Base-by-base conservation (phyloP, 345 rosid species). In the Salix caprea region DNA sequence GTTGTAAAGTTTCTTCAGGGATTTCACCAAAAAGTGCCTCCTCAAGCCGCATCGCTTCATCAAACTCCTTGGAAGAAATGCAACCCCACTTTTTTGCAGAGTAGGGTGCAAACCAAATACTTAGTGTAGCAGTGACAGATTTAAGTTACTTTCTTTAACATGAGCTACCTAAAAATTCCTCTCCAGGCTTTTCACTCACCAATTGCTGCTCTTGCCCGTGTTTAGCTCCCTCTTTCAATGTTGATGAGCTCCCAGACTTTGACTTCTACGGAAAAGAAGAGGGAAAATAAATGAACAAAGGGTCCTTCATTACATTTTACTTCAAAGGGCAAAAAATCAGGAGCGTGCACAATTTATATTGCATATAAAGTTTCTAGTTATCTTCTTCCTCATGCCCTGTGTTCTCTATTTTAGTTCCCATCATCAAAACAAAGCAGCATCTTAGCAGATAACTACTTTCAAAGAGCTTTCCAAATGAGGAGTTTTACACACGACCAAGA, bases 41-140 rank as follows among this genome's bases (percentile, higher is more conserved):
- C 86, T 91, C 97, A 72, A 91, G 83, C 85, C 85, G 79, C 65
- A 88, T 76, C 44, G 94, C 94, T 76, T 90, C 91, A 8, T 89
- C 86, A 80, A 87, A 89, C 81, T 91, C 94, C 77, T 84, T 83
- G 65, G 90, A 54, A 75, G 92, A 91, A 79, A 91, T 82, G 77
- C 82, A 88, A 79, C 87, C 88, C 92, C 87, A 90, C 97, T 91
- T 82, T 62, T 72, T 66, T 58, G 62, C 70, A 75, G 75, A 76
- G 3, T 26, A 74, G 40, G 77, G 21, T 71, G 44, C 9, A 75
- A 65, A 32, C 23, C 61, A 61, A 39, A 42, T 13, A 23, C 66
- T 75, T 62, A 65, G 77, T 68, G 67, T 6, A 69, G 3, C 18
- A 36, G 13, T 58, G 42, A 28, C 32, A 11, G 9, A 68, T 46